A percentile compares a stretch with the other conserved stretches of the same genome.
Conservation (phyloP, 768 basidiomycete genomes). For the Boletus vinaceobasis region DNA sequence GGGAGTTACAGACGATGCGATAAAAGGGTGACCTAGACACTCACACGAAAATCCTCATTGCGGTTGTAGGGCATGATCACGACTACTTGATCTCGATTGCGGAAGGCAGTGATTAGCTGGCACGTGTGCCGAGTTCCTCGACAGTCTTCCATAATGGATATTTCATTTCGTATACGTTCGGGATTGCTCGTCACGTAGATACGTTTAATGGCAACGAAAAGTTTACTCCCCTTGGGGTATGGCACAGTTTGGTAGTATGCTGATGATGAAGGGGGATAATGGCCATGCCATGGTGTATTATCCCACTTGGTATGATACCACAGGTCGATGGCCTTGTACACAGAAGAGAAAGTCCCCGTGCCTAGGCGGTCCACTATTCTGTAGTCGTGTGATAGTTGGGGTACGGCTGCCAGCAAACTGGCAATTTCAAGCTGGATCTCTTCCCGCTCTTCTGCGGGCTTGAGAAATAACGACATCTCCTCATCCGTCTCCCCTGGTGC, state of each 20-base stretch:
- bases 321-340: slow-evolving; percentile 95
- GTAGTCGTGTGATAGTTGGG: slow-evolving; percentile 65
- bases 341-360: slow-evolving; percentile 97
- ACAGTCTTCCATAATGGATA: slow-evolving; percentile 82
- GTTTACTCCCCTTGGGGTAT: slow-evolving; percentile 43
- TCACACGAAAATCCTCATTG: slow-evolving; percentile 89
- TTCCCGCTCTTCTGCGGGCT: slow-evolving; percentile 61
- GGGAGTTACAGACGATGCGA: slow-evolving; percentile 4
- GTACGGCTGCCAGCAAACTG: slow-evolving; percentile 64
- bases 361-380: slow-evolving; percentile 86
- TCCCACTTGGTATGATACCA: slow-evolving; percentile 73
- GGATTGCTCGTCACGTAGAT: slow-evolving; percentile 97
- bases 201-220: slow-evolving; percentile 91
- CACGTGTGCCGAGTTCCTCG: slow-evolving; percentile 85
- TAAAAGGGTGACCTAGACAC: slow-evolving; percentile 29
- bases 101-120: slow-evolving; percentile 92
- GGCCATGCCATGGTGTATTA: slow-evolving; percentile 69
- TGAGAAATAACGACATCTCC: slow-evolving; percentile 54
- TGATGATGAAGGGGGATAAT: slow-evolving; percentile 58
- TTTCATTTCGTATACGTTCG: slow-evolving; percentile 87
- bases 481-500: slow-evolving; percentile 52
- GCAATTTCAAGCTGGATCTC: slow-evolving; percentile 78
- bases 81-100: slow-evolving; percentile 88
- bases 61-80: slow-evolving; percentile 91
- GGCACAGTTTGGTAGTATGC: slow-evolving; percentile 59